A percentile compares a stretch with the other conserved stretches of the same genome.
Evolutionary conservation across 1,139 yeast genomes (phyloP).

Genomic region (Sugiyamaella xylanicola): DNA sequence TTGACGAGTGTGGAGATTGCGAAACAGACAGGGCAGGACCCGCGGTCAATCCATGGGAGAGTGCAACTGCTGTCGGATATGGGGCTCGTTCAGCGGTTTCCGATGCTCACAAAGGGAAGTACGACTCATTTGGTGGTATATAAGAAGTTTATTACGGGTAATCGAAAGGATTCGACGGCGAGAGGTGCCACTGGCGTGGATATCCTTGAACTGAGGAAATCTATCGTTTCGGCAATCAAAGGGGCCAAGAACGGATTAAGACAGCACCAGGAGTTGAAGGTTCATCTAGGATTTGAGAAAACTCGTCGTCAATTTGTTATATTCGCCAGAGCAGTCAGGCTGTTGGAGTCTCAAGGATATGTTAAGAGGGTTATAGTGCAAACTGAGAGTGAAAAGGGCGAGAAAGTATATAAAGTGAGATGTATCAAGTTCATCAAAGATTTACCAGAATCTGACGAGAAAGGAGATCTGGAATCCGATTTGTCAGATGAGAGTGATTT

Average conservation of each 20-base stretch:
- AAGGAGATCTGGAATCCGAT: slow-evolving; percentile 38
- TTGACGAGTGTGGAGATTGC: slow-evolving; percentile 43
- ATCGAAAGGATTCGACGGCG: slow-evolving; percentile 14
- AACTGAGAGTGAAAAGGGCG: neutral
- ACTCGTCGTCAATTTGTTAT: slow-evolving; percentile 50
- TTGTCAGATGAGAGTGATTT: slow-evolving; percentile 38
- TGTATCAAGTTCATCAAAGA: slow-evolving; percentile 65
- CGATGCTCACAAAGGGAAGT: slow-evolving; percentile 39
- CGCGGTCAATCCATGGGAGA: slow-evolving; percentile 45
- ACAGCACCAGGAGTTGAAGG: slow-evolving; percentile 63
- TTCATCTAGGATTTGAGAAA: slow-evolving; percentile 59
- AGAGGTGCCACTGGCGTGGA: slow-evolving; percentile 42
- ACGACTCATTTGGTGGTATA: slow-evolving; percentile 42
- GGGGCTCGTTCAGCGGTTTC: slow-evolving; percentile 42
- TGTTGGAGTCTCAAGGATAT: slow-evolving; percentile 55
- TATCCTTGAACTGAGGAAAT: slow-evolving; percentile 43
- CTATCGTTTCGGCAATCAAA: slow-evolving; percentile 58
- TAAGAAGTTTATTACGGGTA: slow-evolving; percentile 31
- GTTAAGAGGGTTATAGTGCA: slow-evolving; percentile 61
- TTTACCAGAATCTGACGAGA: slow-evolving; percentile 38
- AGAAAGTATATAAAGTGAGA: slow-evolving; percentile 50
- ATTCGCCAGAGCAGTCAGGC: slow-evolving; percentile 55
- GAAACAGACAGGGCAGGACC: slow-evolving; percentile 44
- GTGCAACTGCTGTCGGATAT: slow-evolving; percentile 37
- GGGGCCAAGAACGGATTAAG: slow-evolving; percentile 70